A percentile compares a stretch with the other conserved stretches of the same genome.
Evolutionary conservation across 345 rosid species (phyloP).

Genomic region (Brassica cretica): DNA sequence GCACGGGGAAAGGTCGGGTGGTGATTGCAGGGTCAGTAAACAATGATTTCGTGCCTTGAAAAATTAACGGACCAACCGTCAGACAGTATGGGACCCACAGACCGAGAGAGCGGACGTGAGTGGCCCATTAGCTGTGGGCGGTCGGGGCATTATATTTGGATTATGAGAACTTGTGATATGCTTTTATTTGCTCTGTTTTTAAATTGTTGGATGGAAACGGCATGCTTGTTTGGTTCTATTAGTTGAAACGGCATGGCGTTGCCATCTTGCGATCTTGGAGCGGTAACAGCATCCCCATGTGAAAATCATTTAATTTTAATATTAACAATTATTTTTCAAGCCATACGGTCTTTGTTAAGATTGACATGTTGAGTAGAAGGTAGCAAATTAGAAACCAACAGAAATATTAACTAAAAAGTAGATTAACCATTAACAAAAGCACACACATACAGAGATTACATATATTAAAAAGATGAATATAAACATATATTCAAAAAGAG

Average conservation of each 20-base stretch:
- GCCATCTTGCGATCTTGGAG: background rate
- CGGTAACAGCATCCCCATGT: constrained; percentile 16
- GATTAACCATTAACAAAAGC: constrained; percentile 21
- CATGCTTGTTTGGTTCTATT: background rate
- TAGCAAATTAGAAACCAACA: background rate
- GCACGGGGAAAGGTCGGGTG: too few species aligned
- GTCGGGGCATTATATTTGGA: too few species aligned
- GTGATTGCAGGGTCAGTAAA: too few species aligned
- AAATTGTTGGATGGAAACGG: background rate
- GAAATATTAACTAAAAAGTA: background rate
- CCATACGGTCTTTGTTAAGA: background rate
- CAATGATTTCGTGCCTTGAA: too few species aligned
- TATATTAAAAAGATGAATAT: background rate
- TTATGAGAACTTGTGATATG: background rate
- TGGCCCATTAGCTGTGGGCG: too few species aligned
- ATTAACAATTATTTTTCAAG: background rate
- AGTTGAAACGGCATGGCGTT: constrained; percentile 1
- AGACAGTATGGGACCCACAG: too few species aligned
- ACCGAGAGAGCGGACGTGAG: too few species aligned
- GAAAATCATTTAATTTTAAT: constrained; percentile 16
- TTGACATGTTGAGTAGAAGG: background rate
- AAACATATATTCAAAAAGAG: background rate
- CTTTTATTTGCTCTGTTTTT: background rate
- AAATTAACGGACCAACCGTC: too few species aligned
- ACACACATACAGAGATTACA: constrained; percentile 13